These are phyloP conservation scores for Leishmania gerbilli DNA, from an alignment of 208 protist species.

Conservation along the genomic window DNA sequence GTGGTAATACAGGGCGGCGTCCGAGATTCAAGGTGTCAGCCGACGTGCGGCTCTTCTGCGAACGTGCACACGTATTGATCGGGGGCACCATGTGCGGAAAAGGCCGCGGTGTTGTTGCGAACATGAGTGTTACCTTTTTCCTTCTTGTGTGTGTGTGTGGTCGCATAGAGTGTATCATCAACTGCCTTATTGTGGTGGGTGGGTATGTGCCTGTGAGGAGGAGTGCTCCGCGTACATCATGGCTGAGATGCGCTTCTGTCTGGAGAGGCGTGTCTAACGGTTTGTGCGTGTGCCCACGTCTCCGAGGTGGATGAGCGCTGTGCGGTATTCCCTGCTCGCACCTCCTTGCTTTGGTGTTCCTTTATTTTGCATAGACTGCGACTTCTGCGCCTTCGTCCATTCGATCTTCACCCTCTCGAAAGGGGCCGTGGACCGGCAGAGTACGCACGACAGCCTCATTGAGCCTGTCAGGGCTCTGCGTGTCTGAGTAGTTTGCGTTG, in stretches of 20 bases:
- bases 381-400: not conserved
- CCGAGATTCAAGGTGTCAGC: not conserved
- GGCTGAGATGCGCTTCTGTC: not conserved
- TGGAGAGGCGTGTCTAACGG: too few relatives aligned
- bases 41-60: not conserved
- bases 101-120: not conserved
- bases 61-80: not conserved
- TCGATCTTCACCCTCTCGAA: not conserved
- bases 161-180: conserved; percentile 12
- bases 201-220: not conserved
- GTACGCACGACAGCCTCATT: not conserved
- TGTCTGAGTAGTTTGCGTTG: not conserved
- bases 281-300: not conserved
- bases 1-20: not conserved
- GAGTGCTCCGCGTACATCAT: not conserved
- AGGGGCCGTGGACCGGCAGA: not conserved
- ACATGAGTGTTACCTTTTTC: not conserved
- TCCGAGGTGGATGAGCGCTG: not conserved
- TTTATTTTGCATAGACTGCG: conserved; percentile 2
- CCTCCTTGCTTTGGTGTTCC: not conserved
- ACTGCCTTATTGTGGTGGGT: not conserved
- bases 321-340: not conserved
- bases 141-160: not conserved
- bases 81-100: not conserved
- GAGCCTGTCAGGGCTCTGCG: not conserved